phyloP scores from a whole-genome alignment of 192 early-diverging fungal species.

The Pilaira anomala region DNA sequence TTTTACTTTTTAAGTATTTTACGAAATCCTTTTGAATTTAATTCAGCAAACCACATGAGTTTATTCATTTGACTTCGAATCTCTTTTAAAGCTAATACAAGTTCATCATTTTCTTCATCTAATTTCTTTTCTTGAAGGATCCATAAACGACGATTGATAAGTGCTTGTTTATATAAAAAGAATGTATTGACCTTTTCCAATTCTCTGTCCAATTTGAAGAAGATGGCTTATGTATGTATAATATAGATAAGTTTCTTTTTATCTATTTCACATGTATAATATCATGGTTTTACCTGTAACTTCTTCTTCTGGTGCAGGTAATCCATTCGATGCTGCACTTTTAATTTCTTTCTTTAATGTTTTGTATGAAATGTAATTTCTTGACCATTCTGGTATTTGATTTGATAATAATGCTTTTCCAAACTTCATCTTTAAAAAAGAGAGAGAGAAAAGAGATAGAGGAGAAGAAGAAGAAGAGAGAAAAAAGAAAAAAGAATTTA shows the following conservation, averaged over 20 bases:
- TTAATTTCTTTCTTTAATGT: slow-evolving; percentile 79
- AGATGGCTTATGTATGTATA: slow-evolving; percentile 62
- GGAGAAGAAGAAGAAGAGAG: background rate
- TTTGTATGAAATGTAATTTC: slow-evolving; percentile 60
- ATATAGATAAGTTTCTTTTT: slow-evolving; percentile 16
- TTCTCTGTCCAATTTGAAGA: slow-evolving; percentile 80
- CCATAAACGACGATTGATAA: slow-evolving; percentile 67
- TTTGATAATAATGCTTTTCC: slow-evolving; percentile 49
- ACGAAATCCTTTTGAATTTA: slow-evolving; percentile 47
- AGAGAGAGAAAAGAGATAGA: background rate
- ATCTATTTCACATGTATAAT: too few relatives aligned
- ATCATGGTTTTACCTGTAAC: slow-evolving; percentile 40
- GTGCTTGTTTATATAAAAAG: slow-evolving; percentile 73
- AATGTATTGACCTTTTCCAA: slow-evolving; percentile 82
- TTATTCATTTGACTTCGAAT: slow-evolving; percentile 46
- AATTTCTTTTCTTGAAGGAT: slow-evolving; percentile 51
- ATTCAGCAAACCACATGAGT: slow-evolving; percentile 48
- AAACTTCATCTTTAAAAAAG: slow-evolving; percentile 46
- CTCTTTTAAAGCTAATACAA: slow-evolving; percentile 42
- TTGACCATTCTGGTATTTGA: slow-evolving; percentile 57
- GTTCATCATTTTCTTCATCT: slow-evolving; percentile 26
- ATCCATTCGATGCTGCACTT: slow-evolving; percentile 14
- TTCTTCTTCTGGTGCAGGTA: slow-evolving; percentile 10
- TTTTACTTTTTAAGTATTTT: slow-evolving; percentile 63
- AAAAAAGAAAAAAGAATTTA: background rate